These are phyloP conservation scores for Paramecium sexaurelia DNA, from an alignment of 73 alveolate genomes.

Conservation along the genomic window DNA sequence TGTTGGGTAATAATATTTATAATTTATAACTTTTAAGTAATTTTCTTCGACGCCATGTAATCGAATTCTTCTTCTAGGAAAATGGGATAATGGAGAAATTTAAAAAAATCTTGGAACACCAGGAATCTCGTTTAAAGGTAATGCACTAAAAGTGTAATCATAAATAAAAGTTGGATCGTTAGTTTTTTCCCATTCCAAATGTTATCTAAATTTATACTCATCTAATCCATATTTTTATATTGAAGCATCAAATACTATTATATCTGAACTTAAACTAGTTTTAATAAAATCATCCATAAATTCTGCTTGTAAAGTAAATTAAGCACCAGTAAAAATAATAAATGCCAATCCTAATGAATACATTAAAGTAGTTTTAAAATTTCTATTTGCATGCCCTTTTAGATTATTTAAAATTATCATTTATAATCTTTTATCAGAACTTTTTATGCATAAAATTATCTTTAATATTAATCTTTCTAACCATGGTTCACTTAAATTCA, in stretches of 20 bases:
- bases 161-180: constrained; percentile 43
- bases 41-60: constrained; percentile 63
- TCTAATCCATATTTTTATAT: constrained; percentile 75
- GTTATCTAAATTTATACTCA: constrained; percentile 73
- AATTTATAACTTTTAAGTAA: constrained; percentile 63
- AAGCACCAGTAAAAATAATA: constrained; percentile 92
- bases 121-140: constrained; percentile 31
- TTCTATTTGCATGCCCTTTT: constrained; percentile 92
- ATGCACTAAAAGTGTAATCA: constrained; percentile 65
- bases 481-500: constrained; percentile 76
- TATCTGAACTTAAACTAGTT: constrained; percentile 76
- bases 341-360: constrained; percentile 92
- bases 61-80: constrained; percentile 56
- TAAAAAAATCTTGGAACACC: constrained; percentile 16
- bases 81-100: constrained; percentile 53
- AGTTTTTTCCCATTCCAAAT: constrained; percentile 33
- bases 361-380: constrained; percentile 92
- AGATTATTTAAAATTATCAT: constrained; percentile 84
- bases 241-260: constrained; percentile 65
- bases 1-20: constrained; percentile 65
- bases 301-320: constrained; percentile 80
- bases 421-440: constrained; percentile 81
- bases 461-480: constrained; percentile 73
- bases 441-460: constrained; percentile 68
- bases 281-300: constrained; percentile 69